Evolutionary conservation across 345 rosid genomes (phyloP), one percentile per base, ranked within the genome.

Genomic region (Durio zibethinus): DNA sequence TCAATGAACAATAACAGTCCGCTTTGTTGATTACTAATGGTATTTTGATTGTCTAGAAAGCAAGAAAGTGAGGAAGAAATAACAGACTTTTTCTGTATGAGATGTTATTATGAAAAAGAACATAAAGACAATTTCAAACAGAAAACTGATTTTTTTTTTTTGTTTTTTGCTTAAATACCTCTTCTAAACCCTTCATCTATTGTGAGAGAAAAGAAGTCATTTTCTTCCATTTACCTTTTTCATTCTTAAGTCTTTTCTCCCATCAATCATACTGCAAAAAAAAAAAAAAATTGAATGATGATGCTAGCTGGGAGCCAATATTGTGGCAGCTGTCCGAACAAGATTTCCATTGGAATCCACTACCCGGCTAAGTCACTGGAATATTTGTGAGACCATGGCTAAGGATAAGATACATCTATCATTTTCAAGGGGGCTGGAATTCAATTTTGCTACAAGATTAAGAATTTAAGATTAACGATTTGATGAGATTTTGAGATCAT

Each of bases 241-340:
- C 6, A 9, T 57, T 10, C 10, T 16, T 23, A 0, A 9, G 2
- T 23, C 16, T 10, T 23, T 11, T 59, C 4, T 25, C 63, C 63
- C 35, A 59, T 18, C 33, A 56, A 59, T 7, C 62, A 59, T 25
- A 25, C 35, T 1, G 63, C 25, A 59, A 61, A 61, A 29, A 12
- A 12, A 1, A 11, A 3, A 1, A 15, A 9, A 16, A 60, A 60
- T 60, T n/a, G n/a, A 2, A 59, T 25, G n/a, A n/a, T n/a, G 65
- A 60, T 27, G 65, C 20, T 60, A 70, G 74, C 27, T 70, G 74
- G 74, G 42, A 27, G 60, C 15, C 74, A 70, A 70, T 48, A 48
- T 29, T 15, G 1, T 47, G 56, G 73, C 59, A 48, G 59, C 74
- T 29, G 60, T 70, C 59, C 48, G 48, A 29, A 70, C 59, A 29